phyloP scores from a whole-genome alignment of 129 eudicot genomes.

The Artemisia annua region DNA sequence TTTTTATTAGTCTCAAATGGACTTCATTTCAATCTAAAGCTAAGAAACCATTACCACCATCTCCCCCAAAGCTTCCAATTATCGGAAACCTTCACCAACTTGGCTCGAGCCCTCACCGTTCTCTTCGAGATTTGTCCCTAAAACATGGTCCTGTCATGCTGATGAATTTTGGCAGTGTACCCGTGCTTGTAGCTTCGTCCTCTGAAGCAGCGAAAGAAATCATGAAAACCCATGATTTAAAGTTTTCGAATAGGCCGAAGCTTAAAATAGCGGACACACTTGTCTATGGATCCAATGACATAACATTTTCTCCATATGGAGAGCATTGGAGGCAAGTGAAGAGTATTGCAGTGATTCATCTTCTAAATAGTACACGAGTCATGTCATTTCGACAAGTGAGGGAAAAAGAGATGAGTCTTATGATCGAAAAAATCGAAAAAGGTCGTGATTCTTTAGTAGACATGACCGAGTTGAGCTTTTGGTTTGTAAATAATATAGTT shows the following conservation, averaged over 20 bases:
- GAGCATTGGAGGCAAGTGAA: conserved; percentile 31
- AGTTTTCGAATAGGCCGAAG: conserved; percentile 25
- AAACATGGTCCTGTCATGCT: conserved; percentile 48
- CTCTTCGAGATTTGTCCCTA: conserved; percentile 41
- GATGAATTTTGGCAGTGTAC: conserved; percentile 39
- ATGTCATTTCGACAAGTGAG: conserved; percentile 30
- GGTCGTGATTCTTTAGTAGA: conserved; percentile 8
- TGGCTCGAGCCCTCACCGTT: conserved; percentile 35
- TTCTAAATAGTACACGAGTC: conserved; percentile 17
- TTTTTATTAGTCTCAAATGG: conserved; percentile 21
- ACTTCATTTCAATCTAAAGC: conserved; percentile 1
- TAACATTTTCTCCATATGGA: conserved; percentile 33
- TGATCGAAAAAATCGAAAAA: conserved; percentile 14
- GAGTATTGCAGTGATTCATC: conserved; percentile 22
- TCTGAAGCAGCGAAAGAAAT: conserved; percentile 31
- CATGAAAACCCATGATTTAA: conserved; percentile 44
- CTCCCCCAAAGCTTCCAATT: conserved; percentile 51
- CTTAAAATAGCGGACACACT: neutral
- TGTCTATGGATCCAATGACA: conserved; percentile 25
- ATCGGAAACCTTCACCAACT: conserved; percentile 62
- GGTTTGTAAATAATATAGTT: neutral
- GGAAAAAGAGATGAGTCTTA: conserved; percentile 25
- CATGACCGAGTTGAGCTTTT: neutral
- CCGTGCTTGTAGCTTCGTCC: conserved; percentile 31
- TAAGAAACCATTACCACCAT: conserved; percentile 44